phyloP scores from a whole-genome alignment of 192 early-diverging fungal species.

The Glomus cerebriforme region DNA sequence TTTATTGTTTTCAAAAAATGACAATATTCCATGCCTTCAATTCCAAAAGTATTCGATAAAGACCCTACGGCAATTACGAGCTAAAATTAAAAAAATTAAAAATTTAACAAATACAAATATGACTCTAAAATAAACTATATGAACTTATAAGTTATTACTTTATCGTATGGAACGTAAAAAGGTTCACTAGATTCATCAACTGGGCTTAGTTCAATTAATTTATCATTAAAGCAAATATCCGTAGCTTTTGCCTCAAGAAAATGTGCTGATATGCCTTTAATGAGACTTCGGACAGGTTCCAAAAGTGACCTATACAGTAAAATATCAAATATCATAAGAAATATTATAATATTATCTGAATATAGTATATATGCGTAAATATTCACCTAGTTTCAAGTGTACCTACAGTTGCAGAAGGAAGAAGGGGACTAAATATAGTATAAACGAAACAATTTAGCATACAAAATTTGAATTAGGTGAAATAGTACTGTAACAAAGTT shows the following conservation, averaged over 20 bases:
- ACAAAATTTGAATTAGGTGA: not conserved
- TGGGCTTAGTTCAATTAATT: constrained; percentile 49
- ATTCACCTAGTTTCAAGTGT: constrained; percentile 57
- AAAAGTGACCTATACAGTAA: constrained; percentile 47
- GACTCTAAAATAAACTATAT: not conserved
- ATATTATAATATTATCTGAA: too few relatives aligned
- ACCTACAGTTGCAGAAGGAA: constrained; percentile 53
- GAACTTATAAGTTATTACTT: constrained; percentile 9
- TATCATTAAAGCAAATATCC: constrained; percentile 53
- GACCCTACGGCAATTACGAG: constrained; percentile 60
- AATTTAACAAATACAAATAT: not conserved
- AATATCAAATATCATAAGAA: too few relatives aligned
- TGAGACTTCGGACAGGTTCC: constrained; percentile 56
- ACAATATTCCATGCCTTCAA: constrained; percentile 67
- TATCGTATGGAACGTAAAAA: constrained; percentile 59
- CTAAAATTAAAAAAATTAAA: constrained; percentile 1
- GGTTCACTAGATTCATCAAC: constrained; percentile 30
- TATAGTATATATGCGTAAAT: too few relatives aligned
- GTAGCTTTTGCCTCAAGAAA: constrained; percentile 52
- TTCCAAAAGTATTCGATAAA: constrained; percentile 60
- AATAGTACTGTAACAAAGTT: not conserved
- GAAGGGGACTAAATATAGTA: constrained; percentile 36
- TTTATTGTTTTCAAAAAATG: constrained; percentile 63
- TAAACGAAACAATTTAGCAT: not conserved
- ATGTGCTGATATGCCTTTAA: constrained; percentile 43